These are phyloP conservation scores for Fusarium albidum DNA, from an alignment of 2,329 filamentous ascomycete genomes.

Conservation along the genomic window DNA sequence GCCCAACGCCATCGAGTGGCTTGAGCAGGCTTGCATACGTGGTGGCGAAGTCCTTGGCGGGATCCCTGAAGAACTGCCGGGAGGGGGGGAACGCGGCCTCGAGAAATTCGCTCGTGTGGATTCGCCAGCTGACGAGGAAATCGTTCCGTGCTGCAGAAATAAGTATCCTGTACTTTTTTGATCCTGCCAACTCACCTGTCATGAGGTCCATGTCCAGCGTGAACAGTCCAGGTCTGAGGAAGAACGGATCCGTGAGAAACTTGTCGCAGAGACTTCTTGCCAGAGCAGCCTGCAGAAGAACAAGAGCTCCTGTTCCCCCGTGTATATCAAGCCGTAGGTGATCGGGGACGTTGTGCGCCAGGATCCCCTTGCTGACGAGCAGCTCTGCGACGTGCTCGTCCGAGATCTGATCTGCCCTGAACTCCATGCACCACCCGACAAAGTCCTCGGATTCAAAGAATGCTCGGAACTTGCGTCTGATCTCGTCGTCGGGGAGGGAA, in stretches of 20 bases:
- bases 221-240: not conserved
- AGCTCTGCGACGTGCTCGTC: not conserved
- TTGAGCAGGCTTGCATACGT: not conserved
- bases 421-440: slow-evolving; percentile 4
- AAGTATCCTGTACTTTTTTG: not conserved
- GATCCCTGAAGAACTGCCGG: not conserved
- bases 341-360: not conserved
- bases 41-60: not conserved
- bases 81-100: not conserved
- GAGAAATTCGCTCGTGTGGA: slow-evolving; percentile 2
- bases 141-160: not conserved
- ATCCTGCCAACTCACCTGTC: not conserved
- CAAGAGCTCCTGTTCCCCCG: not conserved
- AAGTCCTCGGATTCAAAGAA: not conserved
- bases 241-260: not conserved
- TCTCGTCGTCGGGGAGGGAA: slow-evolving; percentile 1
- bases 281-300: not conserved
- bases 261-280: not conserved
- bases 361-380: not conserved
- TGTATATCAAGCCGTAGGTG: not conserved
- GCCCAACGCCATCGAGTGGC: not conserved
- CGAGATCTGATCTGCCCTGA: not conserved
- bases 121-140: not conserved
- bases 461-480: not conserved
- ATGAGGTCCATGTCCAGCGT: too few relatives aligned